Percentiles rank a stretch among this genome's conserved stretches.
Conservation (phyloP, 1,284 basidiomycete genomes). For the Ustilago crameri region DNA sequence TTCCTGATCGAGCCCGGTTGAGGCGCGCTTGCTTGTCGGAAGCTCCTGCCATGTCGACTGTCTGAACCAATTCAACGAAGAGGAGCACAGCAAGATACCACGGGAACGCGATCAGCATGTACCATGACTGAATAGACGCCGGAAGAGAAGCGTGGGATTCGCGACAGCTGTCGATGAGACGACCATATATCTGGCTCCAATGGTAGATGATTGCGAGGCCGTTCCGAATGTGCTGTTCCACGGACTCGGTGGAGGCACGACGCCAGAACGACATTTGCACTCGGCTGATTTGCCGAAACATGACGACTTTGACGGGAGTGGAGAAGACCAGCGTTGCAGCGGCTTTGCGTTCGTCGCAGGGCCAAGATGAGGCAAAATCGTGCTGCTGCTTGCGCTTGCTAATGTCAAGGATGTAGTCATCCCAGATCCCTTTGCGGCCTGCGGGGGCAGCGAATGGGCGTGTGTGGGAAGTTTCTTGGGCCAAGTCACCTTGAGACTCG, state of each 20-base stretch:
- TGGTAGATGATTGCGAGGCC: conserved; percentile 27
- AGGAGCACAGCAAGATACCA: conserved; percentile 29
- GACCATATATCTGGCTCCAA: conserved; percentile 26
- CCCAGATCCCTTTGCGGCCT: conserved; percentile 20
- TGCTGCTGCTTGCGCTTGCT: conserved; percentile 11
- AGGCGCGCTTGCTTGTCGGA: conserved; percentile 9
- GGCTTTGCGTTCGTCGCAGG: conserved; percentile 11
- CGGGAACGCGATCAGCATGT: conserved; percentile 22
- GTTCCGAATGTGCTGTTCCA: conserved; percentile 25
- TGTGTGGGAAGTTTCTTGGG: too few species aligned
- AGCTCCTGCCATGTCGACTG: conserved; percentile 21
- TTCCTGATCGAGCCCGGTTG: conserved; percentile 14
- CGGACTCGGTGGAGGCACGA: conserved; percentile 9
- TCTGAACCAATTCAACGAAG: conserved; percentile 36
- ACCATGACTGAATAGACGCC: conserved; percentile 29
- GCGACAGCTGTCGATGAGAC: conserved; percentile 22
- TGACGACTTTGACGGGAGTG: conserved; percentile 29
- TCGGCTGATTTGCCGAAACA: conserved; percentile 28
- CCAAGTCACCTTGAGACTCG: too few species aligned
- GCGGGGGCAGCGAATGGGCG: not conserved
- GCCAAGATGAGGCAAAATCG: conserved; percentile 16
- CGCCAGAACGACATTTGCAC: conserved; percentile 31
- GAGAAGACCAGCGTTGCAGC: conserved; percentile 24
- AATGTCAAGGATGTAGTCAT: conserved; percentile 27
- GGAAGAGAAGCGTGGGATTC: conserved; percentile 16